Evolutionary conservation across 2,329 filamentous ascomycete species (phyloP).

Genomic region (Drechslera avenae): DNA sequence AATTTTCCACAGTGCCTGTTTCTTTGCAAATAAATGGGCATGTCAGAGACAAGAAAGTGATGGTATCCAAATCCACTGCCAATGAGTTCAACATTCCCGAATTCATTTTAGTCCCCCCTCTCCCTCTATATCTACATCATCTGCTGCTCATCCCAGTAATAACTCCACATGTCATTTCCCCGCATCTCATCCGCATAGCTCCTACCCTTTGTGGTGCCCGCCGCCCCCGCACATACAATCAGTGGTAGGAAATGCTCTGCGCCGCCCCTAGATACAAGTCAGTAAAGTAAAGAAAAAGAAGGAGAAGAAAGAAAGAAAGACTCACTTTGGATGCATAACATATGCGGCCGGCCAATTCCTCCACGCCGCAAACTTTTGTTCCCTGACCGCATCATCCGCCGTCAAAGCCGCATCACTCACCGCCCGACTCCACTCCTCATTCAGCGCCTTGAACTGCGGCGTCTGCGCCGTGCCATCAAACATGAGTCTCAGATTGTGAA

Average conservation of each 20-base stretch:
- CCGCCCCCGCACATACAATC: slow-evolving; percentile 61
- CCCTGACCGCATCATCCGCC: slow-evolving; percentile 45
- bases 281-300: too few species aligned
- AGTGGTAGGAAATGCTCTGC: slow-evolving; percentile 66
- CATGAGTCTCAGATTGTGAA: slow-evolving; percentile 62
- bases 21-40: too few species aligned
- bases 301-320: too few species aligned
- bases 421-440: slow-evolving; percentile 54
- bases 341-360: slow-evolving; percentile 56
- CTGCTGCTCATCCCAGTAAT: slow-evolving; percentile 56
- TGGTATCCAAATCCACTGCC: too few species aligned
- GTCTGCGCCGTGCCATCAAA: slow-evolving; percentile 38
- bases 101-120: background rate
- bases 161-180: slow-evolving; percentile 60
- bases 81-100: too few species aligned
- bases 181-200: slow-evolving; percentile 57
- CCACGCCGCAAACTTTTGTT: slow-evolving; percentile 54
- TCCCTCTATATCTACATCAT: background rate
- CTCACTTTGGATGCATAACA: slow-evolving; percentile 58
- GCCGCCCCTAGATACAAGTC: slow-evolving; percentile 34
- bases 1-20: too few species aligned
- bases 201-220: slow-evolving; percentile 50
- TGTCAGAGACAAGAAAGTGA: too few species aligned
- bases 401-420: slow-evolving; percentile 52
- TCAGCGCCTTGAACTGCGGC: slow-evolving; percentile 39